Evolutionary conservation across 768 basidiomycete genomes (phyloP).

Genomic region (Tricholoma terreum): DNA sequence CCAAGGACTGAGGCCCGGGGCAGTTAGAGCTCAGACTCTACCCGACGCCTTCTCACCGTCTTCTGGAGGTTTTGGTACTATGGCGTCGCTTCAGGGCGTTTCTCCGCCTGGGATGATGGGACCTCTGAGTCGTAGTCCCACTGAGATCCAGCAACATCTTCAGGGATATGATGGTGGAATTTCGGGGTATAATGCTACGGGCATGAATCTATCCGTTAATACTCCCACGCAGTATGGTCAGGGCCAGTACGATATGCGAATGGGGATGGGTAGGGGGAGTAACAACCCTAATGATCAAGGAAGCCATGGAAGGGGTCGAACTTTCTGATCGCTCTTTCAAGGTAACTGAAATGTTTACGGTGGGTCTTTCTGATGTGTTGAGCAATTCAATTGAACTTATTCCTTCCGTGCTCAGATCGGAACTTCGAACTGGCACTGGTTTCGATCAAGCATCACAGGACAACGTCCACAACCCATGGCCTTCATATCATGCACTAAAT

Average conservation of each 20-base stretch:
- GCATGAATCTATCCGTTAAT: neutral
- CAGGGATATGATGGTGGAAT: neutral
- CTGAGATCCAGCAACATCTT: neutral
- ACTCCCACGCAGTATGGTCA: neutral
- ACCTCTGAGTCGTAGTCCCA: neutral
- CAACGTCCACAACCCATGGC: neutral
- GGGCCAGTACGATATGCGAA: neutral
- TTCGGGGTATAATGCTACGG: neutral
- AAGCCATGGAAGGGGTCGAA: neutral
- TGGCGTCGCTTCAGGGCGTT: neutral
- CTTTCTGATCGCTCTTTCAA: neutral
- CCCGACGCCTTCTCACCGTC: neutral
- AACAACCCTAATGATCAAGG: neutral
- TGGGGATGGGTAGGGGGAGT: neutral
- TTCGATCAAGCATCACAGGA: too few relatives aligned
- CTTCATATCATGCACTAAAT: neutral
- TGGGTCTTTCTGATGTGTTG: neutral
- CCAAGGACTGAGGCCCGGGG: constrained; percentile 5
- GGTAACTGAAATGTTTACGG: neutral
- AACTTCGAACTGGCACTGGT: too few relatives aligned
- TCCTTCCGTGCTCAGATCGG: neutral
- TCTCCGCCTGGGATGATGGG: neutral
- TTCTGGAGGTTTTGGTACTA: neutral
- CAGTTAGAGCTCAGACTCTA: neutral
- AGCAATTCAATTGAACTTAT: neutral